These are phyloP conservation scores for Crithidia fasciculata DNA, from an alignment of 208 protist genomes.

Conservation along the genomic window DNA sequence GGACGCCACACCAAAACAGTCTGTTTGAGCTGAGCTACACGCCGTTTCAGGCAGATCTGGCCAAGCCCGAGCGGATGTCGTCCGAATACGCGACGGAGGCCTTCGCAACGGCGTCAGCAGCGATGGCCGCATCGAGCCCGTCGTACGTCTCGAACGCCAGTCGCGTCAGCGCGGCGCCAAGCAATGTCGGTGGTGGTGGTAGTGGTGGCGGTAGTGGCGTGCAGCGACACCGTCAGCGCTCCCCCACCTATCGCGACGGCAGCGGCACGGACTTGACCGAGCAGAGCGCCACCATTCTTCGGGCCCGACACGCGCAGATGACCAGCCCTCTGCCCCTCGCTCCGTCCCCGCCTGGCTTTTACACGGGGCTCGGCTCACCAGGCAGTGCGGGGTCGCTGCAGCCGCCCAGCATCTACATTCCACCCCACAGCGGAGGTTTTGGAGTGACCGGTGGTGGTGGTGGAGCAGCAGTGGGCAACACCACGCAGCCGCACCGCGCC, in stretches of 20 bases:
- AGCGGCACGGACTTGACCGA: slow-evolving; percentile 3
- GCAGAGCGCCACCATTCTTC: not conserved
- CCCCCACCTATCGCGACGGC: not conserved
- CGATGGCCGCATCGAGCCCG: not conserved
- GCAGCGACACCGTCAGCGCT: not conserved
- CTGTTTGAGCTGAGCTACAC: slow-evolving; percentile 29
- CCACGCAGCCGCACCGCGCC: not conserved
- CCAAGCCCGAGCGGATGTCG: slow-evolving; percentile 2
- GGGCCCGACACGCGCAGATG: slow-evolving; percentile 8
- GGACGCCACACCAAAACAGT: slow-evolving; percentile 11
- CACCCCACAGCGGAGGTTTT: too few species aligned
- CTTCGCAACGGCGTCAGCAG: not conserved
- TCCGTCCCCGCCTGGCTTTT: not conserved
- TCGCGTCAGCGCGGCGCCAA: not conserved
- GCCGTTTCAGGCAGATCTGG: slow-evolving; percentile 22
- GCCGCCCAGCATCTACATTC: too few species aligned
- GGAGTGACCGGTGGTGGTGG: too few species aligned
- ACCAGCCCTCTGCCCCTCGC: slow-evolving; percentile 7
- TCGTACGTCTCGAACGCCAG: not conserved
- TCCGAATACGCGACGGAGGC: slow-evolving; percentile 7
- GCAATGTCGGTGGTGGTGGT: not conserved
- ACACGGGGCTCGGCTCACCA: not conserved
- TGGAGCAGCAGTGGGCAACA: not conserved
- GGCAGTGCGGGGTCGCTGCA: not conserved
- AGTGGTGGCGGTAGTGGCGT: not conserved